Conservation (phyloP, 139 green algal species). For the Gonium pectorale region DNA sequence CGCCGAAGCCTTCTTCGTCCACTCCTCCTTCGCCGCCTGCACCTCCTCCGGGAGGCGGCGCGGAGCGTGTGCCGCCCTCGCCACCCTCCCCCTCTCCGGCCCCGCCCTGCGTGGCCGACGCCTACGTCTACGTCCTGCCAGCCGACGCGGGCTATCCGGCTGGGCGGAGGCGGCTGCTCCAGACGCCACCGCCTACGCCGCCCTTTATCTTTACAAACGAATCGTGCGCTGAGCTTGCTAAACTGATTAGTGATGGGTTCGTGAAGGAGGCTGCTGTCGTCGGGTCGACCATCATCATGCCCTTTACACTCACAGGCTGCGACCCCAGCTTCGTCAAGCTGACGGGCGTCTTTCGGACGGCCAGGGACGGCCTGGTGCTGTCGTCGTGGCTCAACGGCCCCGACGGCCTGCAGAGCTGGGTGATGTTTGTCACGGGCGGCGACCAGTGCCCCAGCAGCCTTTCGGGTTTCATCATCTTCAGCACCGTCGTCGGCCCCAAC, state of each 20-base stretch:
- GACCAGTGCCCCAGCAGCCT: not conserved
- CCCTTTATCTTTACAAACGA: not conserved
- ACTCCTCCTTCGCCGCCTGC: not conserved
- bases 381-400: not conserved
- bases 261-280: not conserved
- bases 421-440: not conserved
- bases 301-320: not conserved
- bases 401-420: slow-evolving; percentile 1
- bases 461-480: not conserved
- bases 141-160: not conserved
- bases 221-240: not conserved
- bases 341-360: not conserved
- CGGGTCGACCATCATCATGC: not conserved
- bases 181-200: not conserved
- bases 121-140: not conserved
- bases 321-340: not conserved
- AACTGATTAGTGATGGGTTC: not conserved
- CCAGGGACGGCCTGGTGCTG: not conserved
- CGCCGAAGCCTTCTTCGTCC: too few relatives aligned
- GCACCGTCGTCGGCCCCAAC: not conserved
- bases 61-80: not conserved
- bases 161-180: not conserved
- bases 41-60: not conserved
- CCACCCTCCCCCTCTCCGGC: not conserved
- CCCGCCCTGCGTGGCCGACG: not conserved